Evolutionary conservation across 768 basidiomycete genomes (phyloP), one percentile per base, ranked within the genome.

Genomic region (Naganishia antarctica): DNA sequence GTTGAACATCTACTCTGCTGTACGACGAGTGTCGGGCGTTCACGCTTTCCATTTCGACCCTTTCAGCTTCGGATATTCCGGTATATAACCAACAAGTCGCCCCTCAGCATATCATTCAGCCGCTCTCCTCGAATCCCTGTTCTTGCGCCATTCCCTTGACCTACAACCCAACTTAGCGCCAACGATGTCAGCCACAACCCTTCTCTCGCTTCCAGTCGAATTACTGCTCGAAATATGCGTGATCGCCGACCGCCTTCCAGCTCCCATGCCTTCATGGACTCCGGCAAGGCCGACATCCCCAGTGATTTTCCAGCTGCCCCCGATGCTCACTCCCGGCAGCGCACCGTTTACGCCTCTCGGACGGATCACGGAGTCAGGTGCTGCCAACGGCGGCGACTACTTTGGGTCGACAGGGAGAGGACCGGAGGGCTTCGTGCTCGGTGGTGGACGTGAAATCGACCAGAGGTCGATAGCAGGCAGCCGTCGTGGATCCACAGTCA

Each of bases 321-420:
- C 47, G 11, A 49, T 29, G 7, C 21, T 49, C 8, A 49, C 47
- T 8, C 47, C 47, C 18, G 28, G 28, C 47, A 49, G 47, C 47
- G 47, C 47, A 29, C 47, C 47, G 8, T 49, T 49, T 18, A 49
- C 47, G 47, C 47, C 47, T 29, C 47, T 49, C 28, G 47, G 47
- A 49, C 47, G 25, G 25, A 29, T 49, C 18, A 25, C 47, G 25
- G 47, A 49, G 4, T 25, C 47, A 3, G 28, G 25, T 3, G 28
- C 23, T 49, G 47, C 28, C 9, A 9, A 44, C 8, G 47, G 28
- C 47, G 47, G 47, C 7, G 47, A 49, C 21, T 49, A 49, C 21
- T 49, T 49, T 21, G 47, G 47, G 11, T 7, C 21, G 18, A 21
- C 47, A 29, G 47, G 47, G 18, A 12, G 28, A 11, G 47, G 25